These are phyloP conservation scores for Apiotrichum sp. DNA, from an alignment of 1,284 basidiomycete genomes.

Conservation along the genomic window DNA sequence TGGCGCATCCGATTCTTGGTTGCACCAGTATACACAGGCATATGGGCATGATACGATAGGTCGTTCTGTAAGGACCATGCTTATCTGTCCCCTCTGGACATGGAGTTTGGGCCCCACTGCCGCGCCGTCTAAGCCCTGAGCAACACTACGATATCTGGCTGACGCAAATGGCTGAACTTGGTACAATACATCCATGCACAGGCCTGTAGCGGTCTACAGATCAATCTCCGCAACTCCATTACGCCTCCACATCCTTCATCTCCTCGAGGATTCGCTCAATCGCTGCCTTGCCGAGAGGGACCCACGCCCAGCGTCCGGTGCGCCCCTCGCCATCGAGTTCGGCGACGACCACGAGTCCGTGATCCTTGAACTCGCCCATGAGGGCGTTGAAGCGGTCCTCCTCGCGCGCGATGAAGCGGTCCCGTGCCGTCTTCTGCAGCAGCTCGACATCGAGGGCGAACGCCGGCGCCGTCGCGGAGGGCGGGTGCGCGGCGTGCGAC, in stretches of 20 bases:
- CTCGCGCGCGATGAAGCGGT: slow-evolving; percentile 78
- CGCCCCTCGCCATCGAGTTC: slow-evolving; percentile 39
- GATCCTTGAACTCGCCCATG: slow-evolving; percentile 82
- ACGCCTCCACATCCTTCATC: slow-evolving; percentile 27
- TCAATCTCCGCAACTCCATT: not conserved
- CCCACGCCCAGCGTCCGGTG: slow-evolving; percentile 60
- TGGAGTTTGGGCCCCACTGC: too few species aligned
- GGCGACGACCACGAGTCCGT: slow-evolving; percentile 64
- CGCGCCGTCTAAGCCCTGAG: too few species aligned
- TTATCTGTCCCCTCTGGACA: too few species aligned
- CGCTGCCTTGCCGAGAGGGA: slow-evolving; percentile 66
- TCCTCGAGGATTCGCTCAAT: slow-evolving; percentile 42
- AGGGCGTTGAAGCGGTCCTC: slow-evolving; percentile 74
- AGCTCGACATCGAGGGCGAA: slow-evolving; percentile 44
- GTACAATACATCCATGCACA: too few species aligned
- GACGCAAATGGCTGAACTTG: too few species aligned
- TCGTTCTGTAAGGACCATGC: too few species aligned
- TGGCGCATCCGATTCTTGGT: too few species aligned
- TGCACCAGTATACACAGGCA: too few species aligned
- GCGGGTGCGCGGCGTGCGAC: slow-evolving; percentile 19
- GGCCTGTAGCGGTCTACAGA: too few species aligned
- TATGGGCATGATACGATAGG: too few species aligned
- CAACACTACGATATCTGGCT: too few species aligned
- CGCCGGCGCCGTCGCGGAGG: slow-evolving; percentile 26
- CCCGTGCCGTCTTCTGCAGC: slow-evolving; percentile 44